These are phyloP conservation scores for Naumovozyma baii DNA, from an alignment of 805 yeast species.

Conservation along the genomic window DNA sequence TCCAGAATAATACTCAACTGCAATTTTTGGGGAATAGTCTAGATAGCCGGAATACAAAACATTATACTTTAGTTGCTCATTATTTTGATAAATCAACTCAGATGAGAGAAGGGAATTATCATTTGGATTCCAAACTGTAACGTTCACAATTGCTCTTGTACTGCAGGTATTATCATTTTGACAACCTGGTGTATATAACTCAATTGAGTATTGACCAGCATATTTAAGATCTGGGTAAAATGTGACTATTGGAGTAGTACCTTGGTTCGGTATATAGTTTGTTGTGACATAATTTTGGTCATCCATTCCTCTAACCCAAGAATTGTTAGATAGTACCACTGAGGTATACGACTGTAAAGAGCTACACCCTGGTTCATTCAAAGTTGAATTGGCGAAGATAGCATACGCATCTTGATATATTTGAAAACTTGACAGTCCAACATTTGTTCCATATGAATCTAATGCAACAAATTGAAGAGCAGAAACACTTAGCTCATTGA, in stretches of 20 bases:
- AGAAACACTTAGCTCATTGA: constrained; percentile 51
- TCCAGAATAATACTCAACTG: constrained; percentile 32
- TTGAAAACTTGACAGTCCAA: constrained; percentile 65
- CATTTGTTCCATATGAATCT: constrained; percentile 59
- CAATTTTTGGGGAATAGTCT: constrained; percentile 39
- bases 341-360: constrained; percentile 8
- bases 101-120: constrained; percentile 33
- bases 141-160: constrained; percentile 69
- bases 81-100: constrained; percentile 61
- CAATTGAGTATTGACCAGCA: constrained; percentile 71
- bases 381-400: constrained; percentile 64
- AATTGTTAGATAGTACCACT: constrained; percentile 23
- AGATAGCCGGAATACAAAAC: constrained; percentile 61
- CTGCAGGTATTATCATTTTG: constrained; percentile 53
- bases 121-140: constrained; percentile 41
- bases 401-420: constrained; percentile 46
- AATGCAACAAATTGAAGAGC: constrained; percentile 54
- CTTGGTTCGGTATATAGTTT: constrained; percentile 28
- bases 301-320: constrained; percentile 24
- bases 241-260: constrained; percentile 30
- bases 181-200: constrained; percentile 86
- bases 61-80: constrained; percentile 73
- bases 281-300: constrained; percentile 24
- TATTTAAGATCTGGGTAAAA: constrained; percentile 30
- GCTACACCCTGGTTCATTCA: constrained; percentile 60